Percentiles rank a stretch among this genome's conserved stretches.
Evolutionary conservation across 768 basidiomycete genomes (phyloP).

Genomic region (Kwoniella europaea): DNA sequence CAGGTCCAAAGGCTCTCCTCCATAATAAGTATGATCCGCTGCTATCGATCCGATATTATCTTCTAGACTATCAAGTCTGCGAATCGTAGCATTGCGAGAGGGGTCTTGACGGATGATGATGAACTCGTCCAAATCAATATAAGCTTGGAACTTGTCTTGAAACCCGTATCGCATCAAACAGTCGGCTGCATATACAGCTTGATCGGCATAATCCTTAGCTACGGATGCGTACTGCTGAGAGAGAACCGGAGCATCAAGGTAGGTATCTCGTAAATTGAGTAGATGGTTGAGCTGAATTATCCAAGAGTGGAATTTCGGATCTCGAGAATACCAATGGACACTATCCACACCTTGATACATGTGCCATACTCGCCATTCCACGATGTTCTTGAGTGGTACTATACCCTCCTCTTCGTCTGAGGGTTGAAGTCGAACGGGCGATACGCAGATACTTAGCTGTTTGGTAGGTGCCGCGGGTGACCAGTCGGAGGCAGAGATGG

Average conservation of each 20-base stretch:
- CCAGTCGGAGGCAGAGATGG: conserved; percentile 4
- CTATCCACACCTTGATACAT: conserved; percentile 20
- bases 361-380: conserved; percentile 25
- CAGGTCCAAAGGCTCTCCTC: neutral
- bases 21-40: conserved; percentile 14
- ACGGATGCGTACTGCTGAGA: neutral
- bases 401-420: neutral
- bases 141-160: conserved; percentile 17
- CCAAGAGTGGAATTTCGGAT: conserved; percentile 8
- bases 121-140: conserved; percentile 23
- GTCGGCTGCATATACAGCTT: conserved; percentile 11
- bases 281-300: conserved; percentile 2
- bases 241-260: conserved; percentile 1
- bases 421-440: conserved; percentile 18
- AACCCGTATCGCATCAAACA: conserved; percentile 22
- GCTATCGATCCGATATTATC: conserved; percentile 8
- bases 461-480: neutral
- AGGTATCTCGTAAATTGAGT: conserved; percentile 15
- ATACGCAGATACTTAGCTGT: conserved; percentile 8
- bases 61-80: conserved; percentile 4
- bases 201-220: conserved; percentile 5
- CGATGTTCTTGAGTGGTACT: neutral
- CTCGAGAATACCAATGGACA: conserved; percentile 22
- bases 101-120: conserved; percentile 4
- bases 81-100: neutral